Evolutionary conservation across 176 grass and related monocot genomes (phyloP).

Genomic region (Eleusine coracana): DNA sequence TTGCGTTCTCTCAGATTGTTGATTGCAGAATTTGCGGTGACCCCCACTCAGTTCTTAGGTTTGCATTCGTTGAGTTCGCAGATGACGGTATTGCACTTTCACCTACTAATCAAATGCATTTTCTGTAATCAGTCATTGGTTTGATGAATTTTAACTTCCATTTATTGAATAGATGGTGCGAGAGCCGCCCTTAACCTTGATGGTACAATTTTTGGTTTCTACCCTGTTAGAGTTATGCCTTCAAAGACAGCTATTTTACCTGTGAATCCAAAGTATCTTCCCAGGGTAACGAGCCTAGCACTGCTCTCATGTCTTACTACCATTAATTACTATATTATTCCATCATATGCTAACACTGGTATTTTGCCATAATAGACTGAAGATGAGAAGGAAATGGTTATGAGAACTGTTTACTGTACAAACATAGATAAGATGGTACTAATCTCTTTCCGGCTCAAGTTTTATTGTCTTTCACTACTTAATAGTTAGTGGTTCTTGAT

Average conservation of each 20-base stretch:
- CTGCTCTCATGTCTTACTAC: slow-evolving; percentile 11
- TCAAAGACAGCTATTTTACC: slow-evolving; percentile 97
- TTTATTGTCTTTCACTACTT: slow-evolving; percentile 15
- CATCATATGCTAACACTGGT: slow-evolving; percentile 34
- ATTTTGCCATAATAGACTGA: slow-evolving; percentile 57
- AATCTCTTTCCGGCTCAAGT: neutral
- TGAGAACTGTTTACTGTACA: slow-evolving; percentile 96
- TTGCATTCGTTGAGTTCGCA: slow-evolving; percentile 94
- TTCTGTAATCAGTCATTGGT: slow-evolving; percentile 6
- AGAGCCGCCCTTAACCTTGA: slow-evolving; percentile 75
- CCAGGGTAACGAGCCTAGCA: slow-evolving; percentile 50
- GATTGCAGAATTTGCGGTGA: slow-evolving; percentile 94
- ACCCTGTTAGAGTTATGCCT: slow-evolving; percentile 93
- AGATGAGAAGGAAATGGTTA: slow-evolving; percentile 95
- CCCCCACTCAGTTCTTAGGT: slow-evolving; percentile 88
- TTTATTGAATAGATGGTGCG: slow-evolving; percentile 58
- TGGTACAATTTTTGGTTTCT: slow-evolving; percentile 89
- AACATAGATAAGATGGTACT: slow-evolving; percentile 97
- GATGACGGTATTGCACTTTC: slow-evolving; percentile 68
- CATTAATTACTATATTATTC: slow-evolving; percentile 13
- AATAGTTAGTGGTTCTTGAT: slow-evolving; percentile 27
- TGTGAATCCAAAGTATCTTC: slow-evolving; percentile 99
- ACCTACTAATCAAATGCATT: neutral
- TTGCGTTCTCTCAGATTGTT: slow-evolving; percentile 55
- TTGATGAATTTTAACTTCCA: slow-evolving; percentile 26